Percentiles rank a stretch among this genome's conserved stretches.
These are phyloP conservation scores for Globisporangium polare DNA, from an alignment of 352 stramenopile species.

Conservation along the genomic window DNA sequence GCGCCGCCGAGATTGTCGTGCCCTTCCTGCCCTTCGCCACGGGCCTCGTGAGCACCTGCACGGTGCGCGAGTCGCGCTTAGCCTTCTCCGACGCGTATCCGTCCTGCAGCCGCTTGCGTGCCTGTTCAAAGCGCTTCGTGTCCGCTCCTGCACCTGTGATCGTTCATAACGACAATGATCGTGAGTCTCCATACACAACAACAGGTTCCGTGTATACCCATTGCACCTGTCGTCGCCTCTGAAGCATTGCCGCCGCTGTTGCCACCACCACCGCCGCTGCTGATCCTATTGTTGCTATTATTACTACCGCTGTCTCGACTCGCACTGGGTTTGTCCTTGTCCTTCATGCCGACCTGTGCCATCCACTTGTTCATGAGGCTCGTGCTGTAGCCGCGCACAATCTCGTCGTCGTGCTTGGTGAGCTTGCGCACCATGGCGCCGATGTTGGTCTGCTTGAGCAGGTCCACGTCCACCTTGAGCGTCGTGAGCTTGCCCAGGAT, in stretches of 20 bases:
- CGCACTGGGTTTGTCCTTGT: slow-evolving; percentile 5
- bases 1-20: slow-evolving; percentile 58
- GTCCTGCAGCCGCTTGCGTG: slow-evolving; percentile 68
- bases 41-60: slow-evolving; percentile 66
- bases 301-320: background rate
- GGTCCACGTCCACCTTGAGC: slow-evolving; percentile 67
- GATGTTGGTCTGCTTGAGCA: slow-evolving; percentile 76
- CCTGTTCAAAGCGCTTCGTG: slow-evolving; percentile 55
- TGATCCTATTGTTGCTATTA: slow-evolving; percentile 9
- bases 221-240: background rate
- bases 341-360: slow-evolving; percentile 50
- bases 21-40: slow-evolving; percentile 46
- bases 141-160: slow-evolving; percentile 19
- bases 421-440: slow-evolving; percentile 81
- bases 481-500: slow-evolving; percentile 74
- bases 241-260: background rate
- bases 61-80: slow-evolving; percentile 64
- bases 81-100: slow-evolving; percentile 69
- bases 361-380: slow-evolving; percentile 87
- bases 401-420: slow-evolving; percentile 80
- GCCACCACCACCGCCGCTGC: slow-evolving; percentile 5
- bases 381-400: slow-evolving; percentile 74
- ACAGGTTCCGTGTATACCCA: background rate
- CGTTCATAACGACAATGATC: background rate
- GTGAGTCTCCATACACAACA: background rate